Conservation (phyloP, 306 rosid genomes). For the Malus fusca region DNA sequence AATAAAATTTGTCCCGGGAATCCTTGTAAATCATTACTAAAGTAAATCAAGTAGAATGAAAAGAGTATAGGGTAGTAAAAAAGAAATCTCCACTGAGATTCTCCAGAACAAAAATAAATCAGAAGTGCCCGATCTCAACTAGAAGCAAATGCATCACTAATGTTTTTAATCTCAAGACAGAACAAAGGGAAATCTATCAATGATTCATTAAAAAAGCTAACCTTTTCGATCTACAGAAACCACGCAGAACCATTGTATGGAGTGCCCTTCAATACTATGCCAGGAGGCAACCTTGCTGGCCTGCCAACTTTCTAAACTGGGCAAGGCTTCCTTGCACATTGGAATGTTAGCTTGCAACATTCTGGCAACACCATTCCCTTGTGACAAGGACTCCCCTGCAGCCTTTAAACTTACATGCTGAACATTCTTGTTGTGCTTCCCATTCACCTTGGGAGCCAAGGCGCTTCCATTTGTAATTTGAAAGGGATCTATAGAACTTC, state of each 20-base stretch:
- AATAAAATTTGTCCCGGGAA: not conserved
- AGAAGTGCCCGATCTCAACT: not conserved
- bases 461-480: slow-evolving; percentile 47
- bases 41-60: not conserved
- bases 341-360: slow-evolving; percentile 63
- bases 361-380: slow-evolving; percentile 55
- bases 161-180: not conserved
- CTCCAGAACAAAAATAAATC: too few relatives aligned
- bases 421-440: slow-evolving; percentile 69
- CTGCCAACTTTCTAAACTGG: slow-evolving; percentile 90
- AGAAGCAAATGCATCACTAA: not conserved
- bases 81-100: too few relatives aligned
- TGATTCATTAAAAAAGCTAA: slow-evolving; percentile 8
- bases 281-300: slow-evolving; percentile 76
- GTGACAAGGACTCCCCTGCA: slow-evolving; percentile 51
- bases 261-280: slow-evolving; percentile 84
- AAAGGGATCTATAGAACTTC: slow-evolving; percentile 22
- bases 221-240: slow-evolving; percentile 90
- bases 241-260: slow-evolving; percentile 78
- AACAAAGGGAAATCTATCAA: not conserved
- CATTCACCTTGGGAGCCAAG: slow-evolving; percentile 77
- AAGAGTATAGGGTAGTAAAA: not conserved
- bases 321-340: slow-evolving; percentile 73
- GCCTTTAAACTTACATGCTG: slow-evolving; percentile 48
- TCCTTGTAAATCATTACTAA: not conserved